Evolutionary conservation across 2,329 filamentous ascomycete species (phyloP).

Genomic region (Parastagonospora avenae): DNA sequence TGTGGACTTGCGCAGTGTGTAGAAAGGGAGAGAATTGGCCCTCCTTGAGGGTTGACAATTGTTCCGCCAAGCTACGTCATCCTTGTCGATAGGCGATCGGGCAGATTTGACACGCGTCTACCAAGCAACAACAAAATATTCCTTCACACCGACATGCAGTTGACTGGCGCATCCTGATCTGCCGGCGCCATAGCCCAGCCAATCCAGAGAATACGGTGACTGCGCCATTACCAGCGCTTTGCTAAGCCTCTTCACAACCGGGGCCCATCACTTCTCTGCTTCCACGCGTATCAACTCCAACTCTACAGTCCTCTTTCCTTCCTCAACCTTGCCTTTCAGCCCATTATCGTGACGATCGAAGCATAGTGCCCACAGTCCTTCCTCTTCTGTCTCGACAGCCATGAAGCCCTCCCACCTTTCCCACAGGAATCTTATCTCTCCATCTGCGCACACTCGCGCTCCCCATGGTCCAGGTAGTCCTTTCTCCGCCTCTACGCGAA

Average conservation of each 20-base stretch:
- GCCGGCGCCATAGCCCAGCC: no score
- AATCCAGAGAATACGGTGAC: no score
- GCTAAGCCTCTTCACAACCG: not conserved
- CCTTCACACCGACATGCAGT: not conserved
- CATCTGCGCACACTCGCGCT: constrained; percentile 75
- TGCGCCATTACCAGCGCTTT: not conserved
- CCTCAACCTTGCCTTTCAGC: constrained; percentile 42
- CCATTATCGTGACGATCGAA: constrained; percentile 53
- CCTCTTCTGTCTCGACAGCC: constrained; percentile 56
- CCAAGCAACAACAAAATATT: not conserved
- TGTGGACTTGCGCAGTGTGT: no score
- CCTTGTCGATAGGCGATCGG: not conserved
- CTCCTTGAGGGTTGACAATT: not conserved
- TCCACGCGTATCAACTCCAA: constrained; percentile 21
- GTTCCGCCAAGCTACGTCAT: not conserved
- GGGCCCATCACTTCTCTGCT: constrained; percentile 4
- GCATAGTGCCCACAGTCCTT: constrained; percentile 57
- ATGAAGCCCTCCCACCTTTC: constrained; percentile 62
- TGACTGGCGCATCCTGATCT: not conserved
- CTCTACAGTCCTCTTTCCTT: constrained; percentile 18
- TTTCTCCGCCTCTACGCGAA: constrained; percentile 66
- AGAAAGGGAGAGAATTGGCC: not conserved
- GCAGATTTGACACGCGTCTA: not conserved
- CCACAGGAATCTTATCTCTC: constrained; percentile 60
- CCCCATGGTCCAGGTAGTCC: constrained; percentile 48